Conservation (phyloP, 129 eudicot genomes). For the Lactuca sativa region DNA sequence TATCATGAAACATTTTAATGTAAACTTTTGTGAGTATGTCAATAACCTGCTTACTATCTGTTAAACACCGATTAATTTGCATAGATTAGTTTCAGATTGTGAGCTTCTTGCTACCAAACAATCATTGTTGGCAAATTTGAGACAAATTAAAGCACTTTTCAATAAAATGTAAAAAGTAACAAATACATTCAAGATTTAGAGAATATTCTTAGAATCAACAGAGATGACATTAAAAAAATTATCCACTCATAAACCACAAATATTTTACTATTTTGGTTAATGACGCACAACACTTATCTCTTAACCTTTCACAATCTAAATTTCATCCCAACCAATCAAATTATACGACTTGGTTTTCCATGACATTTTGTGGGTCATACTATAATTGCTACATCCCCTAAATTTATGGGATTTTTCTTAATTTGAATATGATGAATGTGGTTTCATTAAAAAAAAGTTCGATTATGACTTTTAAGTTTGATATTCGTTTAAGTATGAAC, state of each 20-base stretch:
- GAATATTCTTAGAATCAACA: slow-evolving; percentile 25
- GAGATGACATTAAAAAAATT: slow-evolving; percentile 2
- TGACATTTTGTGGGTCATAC: background rate
- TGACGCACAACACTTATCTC: slow-evolving; percentile 25
- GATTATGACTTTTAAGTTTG: no score
- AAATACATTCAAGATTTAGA: background rate
- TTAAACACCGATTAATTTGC: no score
- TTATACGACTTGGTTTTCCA: slow-evolving; percentile 7
- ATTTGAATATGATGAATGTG: no score
- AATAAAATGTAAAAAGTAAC: background rate
- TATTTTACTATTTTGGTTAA: slow-evolving; percentile 13
- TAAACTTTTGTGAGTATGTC: no score
- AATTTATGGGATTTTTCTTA: no score
- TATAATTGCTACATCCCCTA: background rate
- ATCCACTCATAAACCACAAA: slow-evolving; percentile 6
- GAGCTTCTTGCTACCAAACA: background rate
- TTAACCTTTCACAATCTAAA: slow-evolving; percentile 10
- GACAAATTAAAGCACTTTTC: background rate
- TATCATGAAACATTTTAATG: no score
- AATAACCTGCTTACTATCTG: no score
- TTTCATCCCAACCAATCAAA: slow-evolving; percentile 13
- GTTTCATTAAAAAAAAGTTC: no score
- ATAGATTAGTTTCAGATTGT: background rate
- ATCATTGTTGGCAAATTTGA: slow-evolving; percentile 22
- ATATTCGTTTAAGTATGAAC: no score